Percentiles rank a stretch among this genome's conserved stretches.
These are phyloP conservation scores for Kingdonia uniflora DNA, from an alignment of 164 flowering plant genomes.

Conservation along the genomic window DNA sequence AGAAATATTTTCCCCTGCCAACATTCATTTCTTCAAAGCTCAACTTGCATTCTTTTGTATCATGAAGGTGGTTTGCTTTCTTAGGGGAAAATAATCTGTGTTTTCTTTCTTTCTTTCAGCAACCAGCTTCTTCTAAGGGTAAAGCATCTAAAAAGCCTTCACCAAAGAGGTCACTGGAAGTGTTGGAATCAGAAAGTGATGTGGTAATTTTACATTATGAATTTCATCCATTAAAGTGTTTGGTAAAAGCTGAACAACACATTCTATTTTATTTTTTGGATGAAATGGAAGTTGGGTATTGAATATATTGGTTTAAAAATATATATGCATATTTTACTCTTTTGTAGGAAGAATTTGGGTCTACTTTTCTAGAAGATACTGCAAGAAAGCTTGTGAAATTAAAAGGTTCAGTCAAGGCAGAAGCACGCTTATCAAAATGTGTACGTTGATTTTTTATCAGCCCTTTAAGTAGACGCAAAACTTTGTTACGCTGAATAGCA, in stretches of 20 bases:
- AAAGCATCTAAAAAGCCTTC: conserved; percentile 21
- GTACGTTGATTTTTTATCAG: conserved; percentile 7
- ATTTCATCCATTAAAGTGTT: no score
- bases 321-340: not conserved
- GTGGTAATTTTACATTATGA: conserved; percentile 16
- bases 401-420: conserved; percentile 8
- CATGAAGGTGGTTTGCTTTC: no score
- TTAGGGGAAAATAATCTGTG: no score
- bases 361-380: conserved; percentile 6
- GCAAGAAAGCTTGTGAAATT: conserved; percentile 12
- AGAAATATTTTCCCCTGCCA: no score
- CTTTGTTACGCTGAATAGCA: no score
- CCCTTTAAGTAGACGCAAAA: no score
- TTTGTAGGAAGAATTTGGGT: conserved; percentile 14
- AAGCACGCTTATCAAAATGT: conserved; percentile 11
- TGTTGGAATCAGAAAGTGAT: conserved; percentile 17
- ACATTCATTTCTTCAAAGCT: no score
- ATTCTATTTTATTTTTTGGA: no score
- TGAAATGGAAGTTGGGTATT: no score
- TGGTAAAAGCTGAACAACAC: no score
- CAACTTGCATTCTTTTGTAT: no score
- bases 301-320: no score
- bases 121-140: conserved; percentile 30
- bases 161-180: conserved; percentile 29
- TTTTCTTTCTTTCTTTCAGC: conserved; percentile 23